Base-by-base conservation (phyloP, 495 filamentous ascomycete species). In the Friedmanniomyces simplex region DNA sequence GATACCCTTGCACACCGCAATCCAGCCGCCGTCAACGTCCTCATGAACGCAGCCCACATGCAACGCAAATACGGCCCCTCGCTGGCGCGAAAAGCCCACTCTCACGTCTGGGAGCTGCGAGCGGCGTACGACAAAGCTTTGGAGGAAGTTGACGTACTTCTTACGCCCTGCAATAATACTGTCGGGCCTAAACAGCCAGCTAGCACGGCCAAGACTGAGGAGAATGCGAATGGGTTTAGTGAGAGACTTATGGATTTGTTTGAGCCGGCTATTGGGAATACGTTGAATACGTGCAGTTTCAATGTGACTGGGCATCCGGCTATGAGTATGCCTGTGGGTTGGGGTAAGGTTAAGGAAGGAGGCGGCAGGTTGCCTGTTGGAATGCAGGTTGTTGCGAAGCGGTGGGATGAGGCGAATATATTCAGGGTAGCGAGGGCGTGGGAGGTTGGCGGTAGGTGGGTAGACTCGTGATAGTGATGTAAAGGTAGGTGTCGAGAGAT, bases 291-390 rank as follows among this genome's bases (percentile, higher is more conserved):
- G 6, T 73, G 74, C 26, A 68, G 74, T 16, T 82, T 82, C 56
- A 77, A 85, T 67, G 68, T 72, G 18, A 77, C 78, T 0, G 80
- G 80, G 0, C 81, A 83, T 64, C 80, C 82, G 0, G 80, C 79
- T 1, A 59, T 85, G 54, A 76, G 74, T 2, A 67, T 84, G 22
- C 82, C 81, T 0, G 68, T 80, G 34, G 80, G 80, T 0, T 74
- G 76, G 61, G 71, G 71, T 1, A 67, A 73, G 0, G 70, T 74
- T 0, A 66, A 64, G 41, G 76, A 77, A 11, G 71, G 77, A 50
- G 53, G 65, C 0, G 62, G 62, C 1, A 71, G 70, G 61, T 59
- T 82, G 50, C 80, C 80, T 1, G 76, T 78, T 10, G 78, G 79
- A 2, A 73, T 83, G 75, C 80, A 82, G 66, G 76, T 82, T 54